Evolutionary conservation across 176 grass and related monocot species (phyloP).

Genomic region (Cenchrus americanus): DNA sequence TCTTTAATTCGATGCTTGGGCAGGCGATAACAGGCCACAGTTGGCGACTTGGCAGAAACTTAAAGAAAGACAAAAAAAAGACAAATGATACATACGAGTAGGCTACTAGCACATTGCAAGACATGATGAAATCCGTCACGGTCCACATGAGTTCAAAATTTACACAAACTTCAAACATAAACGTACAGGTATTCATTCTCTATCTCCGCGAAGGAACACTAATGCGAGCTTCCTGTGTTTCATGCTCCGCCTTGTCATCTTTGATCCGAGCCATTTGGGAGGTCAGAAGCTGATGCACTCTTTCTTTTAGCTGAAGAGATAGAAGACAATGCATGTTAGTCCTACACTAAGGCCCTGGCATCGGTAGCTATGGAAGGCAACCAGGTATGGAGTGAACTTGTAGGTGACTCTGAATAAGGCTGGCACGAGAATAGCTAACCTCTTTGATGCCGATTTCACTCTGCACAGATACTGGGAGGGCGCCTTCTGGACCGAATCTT

Average conservation of each 20-base stretch:
- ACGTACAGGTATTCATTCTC: neutral
- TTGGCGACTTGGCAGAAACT: too few relatives aligned
- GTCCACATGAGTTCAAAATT: too few relatives aligned
- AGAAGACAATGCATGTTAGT: neutral
- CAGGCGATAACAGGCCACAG: too few relatives aligned
- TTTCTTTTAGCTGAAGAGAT: slow-evolving; percentile 60
- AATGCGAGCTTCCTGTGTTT: neutral
- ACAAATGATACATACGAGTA: too few relatives aligned
- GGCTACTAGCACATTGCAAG: too few relatives aligned
- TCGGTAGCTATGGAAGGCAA: neutral
- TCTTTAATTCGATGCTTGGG: too few relatives aligned
- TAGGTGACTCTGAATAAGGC: neutral
- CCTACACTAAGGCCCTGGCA: neutral
- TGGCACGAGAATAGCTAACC: slow-evolving; percentile 44
- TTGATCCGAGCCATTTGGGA: slow-evolving; percentile 65
- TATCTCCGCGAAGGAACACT: neutral
- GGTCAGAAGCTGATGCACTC: slow-evolving; percentile 70
- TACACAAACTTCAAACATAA: too few relatives aligned
- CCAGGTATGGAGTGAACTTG: neutral
- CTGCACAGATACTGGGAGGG: slow-evolving; percentile 70
- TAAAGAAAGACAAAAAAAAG: too few relatives aligned
- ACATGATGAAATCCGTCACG: too few relatives aligned
- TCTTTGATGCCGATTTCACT: slow-evolving; percentile 57
- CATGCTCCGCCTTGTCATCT: neutral
- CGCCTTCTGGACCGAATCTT: slow-evolving; percentile 63